Evolutionary conservation across 352 stramenopile species (phyloP).

Genomic region (Peronosclerospora sorghi): DNA sequence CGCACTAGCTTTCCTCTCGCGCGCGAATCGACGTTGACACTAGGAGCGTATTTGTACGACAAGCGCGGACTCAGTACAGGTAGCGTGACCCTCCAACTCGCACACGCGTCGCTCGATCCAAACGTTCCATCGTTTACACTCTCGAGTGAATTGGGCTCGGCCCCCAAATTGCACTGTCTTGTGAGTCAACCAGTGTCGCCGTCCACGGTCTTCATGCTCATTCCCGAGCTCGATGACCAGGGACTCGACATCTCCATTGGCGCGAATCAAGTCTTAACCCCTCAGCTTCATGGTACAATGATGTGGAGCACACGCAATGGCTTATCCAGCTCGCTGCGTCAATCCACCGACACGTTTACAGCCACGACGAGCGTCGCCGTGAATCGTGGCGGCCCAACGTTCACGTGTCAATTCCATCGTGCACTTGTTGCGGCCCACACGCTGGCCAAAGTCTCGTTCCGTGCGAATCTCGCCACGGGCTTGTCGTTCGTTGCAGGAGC

Average conservation of each 20-base stretch:
- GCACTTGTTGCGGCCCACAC: slow-evolving; percentile 24
- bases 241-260: slow-evolving; percentile 63
- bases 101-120: slow-evolving; percentile 58
- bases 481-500: slow-evolving; percentile 39
- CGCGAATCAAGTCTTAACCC: slow-evolving; percentile 49
- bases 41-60: slow-evolving; percentile 80
- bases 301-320: slow-evolving; percentile 76
- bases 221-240: slow-evolving; percentile 60
- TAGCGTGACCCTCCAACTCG: slow-evolving; percentile 50
- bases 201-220: slow-evolving; percentile 59
- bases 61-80: slow-evolving; percentile 64
- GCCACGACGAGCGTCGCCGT: slow-evolving; percentile 36
- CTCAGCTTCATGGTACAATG: slow-evolving; percentile 60
- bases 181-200: slow-evolving; percentile 63
- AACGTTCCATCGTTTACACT: slow-evolving; percentile 46
- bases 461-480: slow-evolving; percentile 32
- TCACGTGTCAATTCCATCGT: slow-evolving; percentile 45
- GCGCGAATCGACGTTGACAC: slow-evolving; percentile 39
- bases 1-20: slow-evolving; percentile 56
- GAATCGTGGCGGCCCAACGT: slow-evolving; percentile 33
- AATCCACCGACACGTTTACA: slow-evolving; percentile 31
- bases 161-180: slow-evolving; percentile 62
- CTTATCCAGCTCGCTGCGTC: slow-evolving; percentile 49
- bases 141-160: slow-evolving; percentile 64
- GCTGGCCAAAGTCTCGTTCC: slow-evolving; percentile 42